Conservation (phyloP, 495 filamentous ascomycete genomes). For the Hypoxylon perforatum region DNA sequence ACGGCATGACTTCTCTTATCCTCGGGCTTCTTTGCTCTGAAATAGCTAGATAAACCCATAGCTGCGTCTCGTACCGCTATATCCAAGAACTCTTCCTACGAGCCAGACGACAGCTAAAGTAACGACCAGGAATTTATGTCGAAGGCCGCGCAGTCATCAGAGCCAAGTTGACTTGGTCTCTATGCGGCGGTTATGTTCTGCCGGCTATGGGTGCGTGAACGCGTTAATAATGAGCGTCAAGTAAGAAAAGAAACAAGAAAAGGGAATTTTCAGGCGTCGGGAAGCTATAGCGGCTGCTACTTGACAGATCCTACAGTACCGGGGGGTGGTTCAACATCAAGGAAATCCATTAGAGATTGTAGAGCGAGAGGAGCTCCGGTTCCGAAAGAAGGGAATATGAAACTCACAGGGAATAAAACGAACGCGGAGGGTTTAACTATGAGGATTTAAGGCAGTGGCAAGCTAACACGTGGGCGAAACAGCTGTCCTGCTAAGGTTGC, state of each 20-base stretch:
- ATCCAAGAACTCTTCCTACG: not conserved
- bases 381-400: not conserved
- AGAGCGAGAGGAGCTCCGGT: not conserved
- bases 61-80: not conserved
- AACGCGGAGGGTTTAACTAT: not conserved
- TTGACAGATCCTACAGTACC: not conserved
- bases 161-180: not conserved
- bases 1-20: constrained; percentile 41
- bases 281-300: not conserved
- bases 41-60: constrained; percentile 72
- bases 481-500: not conserved
- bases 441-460: not conserved
- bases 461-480: constrained; percentile 7
- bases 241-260: not conserved
- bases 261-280: not conserved
- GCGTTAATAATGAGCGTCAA: too few relatives aligned
- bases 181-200: too few relatives aligned
- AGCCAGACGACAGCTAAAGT: not conserved
- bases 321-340: not conserved
- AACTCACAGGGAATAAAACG: constrained; percentile 8
- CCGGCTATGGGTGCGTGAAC: too few relatives aligned
- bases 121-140: not conserved
- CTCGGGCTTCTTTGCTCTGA: constrained; percentile 64
- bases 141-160: not conserved
- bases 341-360: not conserved